phyloP scores from a whole-genome alignment of 805 yeast species.

The Cyberlindnera maclurae region DNA sequence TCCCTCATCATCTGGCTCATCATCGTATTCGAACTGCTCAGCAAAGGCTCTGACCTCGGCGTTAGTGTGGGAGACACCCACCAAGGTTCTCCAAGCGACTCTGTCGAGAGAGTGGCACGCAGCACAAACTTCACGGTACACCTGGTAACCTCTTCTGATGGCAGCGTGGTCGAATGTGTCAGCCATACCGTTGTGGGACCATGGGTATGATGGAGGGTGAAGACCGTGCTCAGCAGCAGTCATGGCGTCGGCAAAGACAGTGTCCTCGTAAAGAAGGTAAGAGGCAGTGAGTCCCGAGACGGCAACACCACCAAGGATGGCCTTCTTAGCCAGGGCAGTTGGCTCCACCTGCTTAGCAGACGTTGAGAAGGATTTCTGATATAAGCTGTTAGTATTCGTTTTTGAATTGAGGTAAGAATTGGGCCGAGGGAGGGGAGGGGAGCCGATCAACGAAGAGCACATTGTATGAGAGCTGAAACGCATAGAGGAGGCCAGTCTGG shows the following conservation, averaged over 20 bases:
- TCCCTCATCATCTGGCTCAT: slow-evolving; percentile 98
- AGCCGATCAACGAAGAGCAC: no score
- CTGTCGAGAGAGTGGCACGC: slow-evolving; percentile 96
- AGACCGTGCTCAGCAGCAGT: slow-evolving; percentile 98
- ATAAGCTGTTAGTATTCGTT: slow-evolving; percentile 12
- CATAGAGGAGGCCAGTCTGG: no score
- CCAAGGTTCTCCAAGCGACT: slow-evolving; percentile 97
- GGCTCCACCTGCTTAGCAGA: slow-evolving; percentile 29
- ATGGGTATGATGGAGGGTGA: slow-evolving; percentile 86
- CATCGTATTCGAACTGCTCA: slow-evolving; percentile 95
- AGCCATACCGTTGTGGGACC: slow-evolving; percentile 93
- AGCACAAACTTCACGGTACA: slow-evolving; percentile 97
- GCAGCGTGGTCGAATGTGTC: slow-evolving; percentile 90
- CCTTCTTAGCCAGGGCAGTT: slow-evolving; percentile 34
- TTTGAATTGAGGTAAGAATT: background rate
- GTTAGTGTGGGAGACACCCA: slow-evolving; percentile 92
- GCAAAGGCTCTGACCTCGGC: slow-evolving; percentile 88
- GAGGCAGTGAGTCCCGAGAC: slow-evolving; percentile 76
- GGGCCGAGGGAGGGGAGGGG: no score
- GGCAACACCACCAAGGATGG: slow-evolving; percentile 57
- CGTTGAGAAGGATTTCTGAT: slow-evolving; percentile 26
- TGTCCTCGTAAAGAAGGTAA: slow-evolving; percentile 74
- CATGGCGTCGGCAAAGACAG: slow-evolving; percentile 88
- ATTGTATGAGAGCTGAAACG: no score
- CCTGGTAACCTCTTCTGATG: slow-evolving; percentile 98